Evolutionary conservation across 2,329 filamentous ascomycete genomes (phyloP), one percentile per base, ranked within the genome.

Genomic region (Neurospora crassa): DNA sequence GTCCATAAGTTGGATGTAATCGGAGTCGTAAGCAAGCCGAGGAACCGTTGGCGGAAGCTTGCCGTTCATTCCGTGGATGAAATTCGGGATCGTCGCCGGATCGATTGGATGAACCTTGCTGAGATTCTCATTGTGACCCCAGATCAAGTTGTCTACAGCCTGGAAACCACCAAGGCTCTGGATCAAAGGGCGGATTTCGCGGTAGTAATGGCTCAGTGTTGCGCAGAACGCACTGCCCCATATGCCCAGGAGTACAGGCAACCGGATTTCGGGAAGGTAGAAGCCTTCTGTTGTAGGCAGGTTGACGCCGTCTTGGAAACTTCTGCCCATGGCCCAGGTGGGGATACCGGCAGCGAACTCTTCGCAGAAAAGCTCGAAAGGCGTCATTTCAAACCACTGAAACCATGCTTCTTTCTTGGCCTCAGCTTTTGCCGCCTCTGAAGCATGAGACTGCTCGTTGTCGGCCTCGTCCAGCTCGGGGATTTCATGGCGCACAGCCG

Each of bases 181-280:
- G 24, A 98, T 84, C 6, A 97, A 80, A 0, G 96, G 96, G n/a
- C 92, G 88, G 67, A 98, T 87, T 80, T 99, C 96, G 74, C 91
- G 92, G 81, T 98, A 98, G 79, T 99, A 99, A 80, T 98, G 96
- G 63, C 92, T 95, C 0, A 99, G 83, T 0, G 96, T 98, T 0
- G 96, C 96, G 76, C 96, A 98, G 78, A 99, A 98, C 3, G 96
- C 96, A 75, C 92, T 96, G 1, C 96, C 96, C 86, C 96, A 99
- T n/a, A 98, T 91, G 0, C 96, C 96, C 84, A 99, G 88, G 67
- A 98, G 85, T 8, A 96, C 84, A 0, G 95, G 92, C 71, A 97
- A 85, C 59, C 94, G 89, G 40, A 96, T 82, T 80, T 99, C 96
- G 0, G 96, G 96, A 4, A 96, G 84, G 63, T 92, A 89, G 34